Evolutionary conservation across 495 filamentous ascomycete species (phyloP), one percentile per base, ranked within the genome.

Genomic region (Penicillium canariense): DNA sequence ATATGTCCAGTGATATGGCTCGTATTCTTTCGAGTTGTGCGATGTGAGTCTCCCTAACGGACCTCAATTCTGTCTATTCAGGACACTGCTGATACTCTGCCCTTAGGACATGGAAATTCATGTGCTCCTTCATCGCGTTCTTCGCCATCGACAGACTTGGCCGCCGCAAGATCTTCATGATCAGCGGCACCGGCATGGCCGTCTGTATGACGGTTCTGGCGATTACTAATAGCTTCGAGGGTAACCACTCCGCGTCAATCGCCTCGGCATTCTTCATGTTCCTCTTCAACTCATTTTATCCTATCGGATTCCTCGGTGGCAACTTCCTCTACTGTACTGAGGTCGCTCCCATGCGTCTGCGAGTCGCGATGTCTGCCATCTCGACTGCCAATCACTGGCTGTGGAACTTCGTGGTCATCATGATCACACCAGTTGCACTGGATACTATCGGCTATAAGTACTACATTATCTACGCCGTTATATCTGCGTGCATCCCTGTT

Each of bases 221-320:
- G 14, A 60, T 75, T 42, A 68, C 68, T 5, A 72, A 58, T 31
- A 70, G 68, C 59, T 69, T 71, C 58, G 28, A 59, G 50, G 22
- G 25, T 43, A 79, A 71, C 62, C 71, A 54, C 17, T 43, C 35
- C 30, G 69, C 66, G 1, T 71, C 73, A 1, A 59, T 66, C 9
- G 60, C 54, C 0, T 69, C 63, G 0, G 75, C 74, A 0, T 69
- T 74, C 6, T 83, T 83, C 60, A 75, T 85, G 44, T 81, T 82
- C 67, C 68, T 85, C 25, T 86, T 83, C 70, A 83, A 82, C 63
- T 65, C 71, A 27, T 86, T 85, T 72, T 81, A 82, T 61, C 79
- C 81, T 4, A 69, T 80, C 55, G 82, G 81, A 4, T 85, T 81
- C 70, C 65, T 82, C 5, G 81, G 81, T 28, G 77, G 74, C 22